phyloP scores from a whole-genome alignment of 2,329 filamentous ascomycete species.

The Achaetomium macrosporum region DNA sequence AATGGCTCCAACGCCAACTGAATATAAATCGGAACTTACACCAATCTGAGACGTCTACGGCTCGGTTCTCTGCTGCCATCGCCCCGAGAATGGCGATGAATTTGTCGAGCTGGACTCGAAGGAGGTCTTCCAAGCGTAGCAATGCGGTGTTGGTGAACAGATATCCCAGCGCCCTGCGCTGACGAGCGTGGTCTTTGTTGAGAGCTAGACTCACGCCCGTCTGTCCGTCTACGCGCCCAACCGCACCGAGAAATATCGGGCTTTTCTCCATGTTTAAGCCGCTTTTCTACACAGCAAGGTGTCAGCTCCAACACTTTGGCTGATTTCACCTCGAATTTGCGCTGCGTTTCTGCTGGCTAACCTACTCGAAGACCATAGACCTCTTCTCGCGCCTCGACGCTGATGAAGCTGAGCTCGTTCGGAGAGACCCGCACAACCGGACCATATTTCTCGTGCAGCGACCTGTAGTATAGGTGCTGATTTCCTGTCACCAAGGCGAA shows the following conservation, averaged over 20 bases:
- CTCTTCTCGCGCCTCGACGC: neutral
- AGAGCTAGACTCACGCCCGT: slow-evolving; percentile 1
- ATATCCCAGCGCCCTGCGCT: neutral
- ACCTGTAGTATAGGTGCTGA: slow-evolving; percentile 1
- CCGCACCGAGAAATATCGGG: neutral
- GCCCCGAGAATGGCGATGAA: neutral
- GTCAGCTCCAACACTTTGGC: neutral
- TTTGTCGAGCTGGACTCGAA: neutral
- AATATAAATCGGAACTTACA: neutral
- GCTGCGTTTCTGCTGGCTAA: too few relatives aligned
- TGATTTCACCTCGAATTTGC: too few relatives aligned
- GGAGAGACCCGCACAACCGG: slow-evolving; percentile 1
- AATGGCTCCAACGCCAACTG: too few relatives aligned
- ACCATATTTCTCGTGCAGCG: neutral
- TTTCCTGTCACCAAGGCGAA: neutral
- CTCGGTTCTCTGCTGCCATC: neutral
- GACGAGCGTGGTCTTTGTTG: slow-evolving; percentile 2
- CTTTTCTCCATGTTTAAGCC: slow-evolving; percentile 6
- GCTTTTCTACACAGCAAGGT: neutral
- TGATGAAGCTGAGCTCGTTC: slow-evolving; percentile 2
- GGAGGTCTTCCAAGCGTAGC: neutral
- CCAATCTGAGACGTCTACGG: slow-evolving; percentile 1
- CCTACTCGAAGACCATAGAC: neutral
- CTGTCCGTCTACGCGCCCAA: neutral
- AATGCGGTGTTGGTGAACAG: slow-evolving; percentile 3